phyloP scores from a whole-genome alignment of 345 rosid genomes.

The Syzygium grande region DNA sequence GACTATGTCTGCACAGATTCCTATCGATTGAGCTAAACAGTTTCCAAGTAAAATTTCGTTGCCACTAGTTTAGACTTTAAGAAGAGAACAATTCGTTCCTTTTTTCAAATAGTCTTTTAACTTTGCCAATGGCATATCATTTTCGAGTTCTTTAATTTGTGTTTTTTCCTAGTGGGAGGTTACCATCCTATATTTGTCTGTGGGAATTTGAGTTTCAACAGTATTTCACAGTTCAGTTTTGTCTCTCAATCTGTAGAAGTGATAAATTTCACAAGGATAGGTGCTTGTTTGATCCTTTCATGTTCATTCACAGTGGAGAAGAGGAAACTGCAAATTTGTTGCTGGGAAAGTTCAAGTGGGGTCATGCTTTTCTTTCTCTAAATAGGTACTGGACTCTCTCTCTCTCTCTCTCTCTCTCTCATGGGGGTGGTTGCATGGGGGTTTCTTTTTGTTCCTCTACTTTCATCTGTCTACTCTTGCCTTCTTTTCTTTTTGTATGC shows the following conservation, averaged over 20 bases:
- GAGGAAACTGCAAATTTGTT: constrained; percentile 70
- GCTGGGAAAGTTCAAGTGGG: constrained; percentile 97
- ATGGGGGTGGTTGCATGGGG: not conserved
- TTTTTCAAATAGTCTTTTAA: not conserved
- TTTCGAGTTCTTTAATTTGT: not conserved
- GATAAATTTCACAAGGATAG: not conserved
- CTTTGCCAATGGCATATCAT: not conserved
- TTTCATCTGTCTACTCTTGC: not conserved
- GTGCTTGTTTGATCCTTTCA: not conserved
- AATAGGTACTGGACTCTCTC: constrained; percentile 46
- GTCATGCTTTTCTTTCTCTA: constrained; percentile 88
- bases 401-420: not conserved
- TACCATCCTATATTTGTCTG: not conserved
- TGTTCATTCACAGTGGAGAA: constrained; percentile 61
- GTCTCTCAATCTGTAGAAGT: not conserved
- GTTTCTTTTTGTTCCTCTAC: not conserved
- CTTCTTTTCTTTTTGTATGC: not conserved
- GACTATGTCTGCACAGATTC: not conserved
- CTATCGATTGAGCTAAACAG: not conserved
- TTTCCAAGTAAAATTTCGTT: not conserved
- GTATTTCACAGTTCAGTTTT: not conserved
- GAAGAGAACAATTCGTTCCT: not conserved
- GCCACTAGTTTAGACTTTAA: not conserved
- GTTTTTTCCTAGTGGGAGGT: not conserved
- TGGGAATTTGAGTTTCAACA: not conserved